Percentiles rank a stretch among this genome's conserved stretches.
Evolutionary conservation across 805 yeast species (phyloP).

Genomic region (Candida bentonensis): DNA sequence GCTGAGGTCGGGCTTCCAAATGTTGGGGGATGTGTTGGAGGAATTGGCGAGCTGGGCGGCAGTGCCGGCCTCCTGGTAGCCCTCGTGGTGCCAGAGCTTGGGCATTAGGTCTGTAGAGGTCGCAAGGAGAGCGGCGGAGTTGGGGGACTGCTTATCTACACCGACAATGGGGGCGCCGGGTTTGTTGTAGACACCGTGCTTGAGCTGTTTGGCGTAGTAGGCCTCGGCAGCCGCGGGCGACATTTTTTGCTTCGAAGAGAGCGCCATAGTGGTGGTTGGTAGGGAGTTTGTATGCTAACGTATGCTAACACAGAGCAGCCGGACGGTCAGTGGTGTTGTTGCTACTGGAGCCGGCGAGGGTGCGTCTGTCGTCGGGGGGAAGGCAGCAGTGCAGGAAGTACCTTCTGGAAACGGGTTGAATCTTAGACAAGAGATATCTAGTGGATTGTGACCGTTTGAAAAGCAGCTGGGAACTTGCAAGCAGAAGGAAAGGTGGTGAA

Average conservation of each 20-base stretch:
- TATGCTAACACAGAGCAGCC: not conserved
- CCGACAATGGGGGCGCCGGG: constrained; percentile 27
- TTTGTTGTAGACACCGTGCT: constrained; percentile 19
- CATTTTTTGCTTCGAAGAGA: constrained; percentile 3
- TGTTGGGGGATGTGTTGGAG: constrained; percentile 19
- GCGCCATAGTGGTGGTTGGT: constrained; percentile 2
- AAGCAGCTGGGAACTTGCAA: too few relatives aligned
- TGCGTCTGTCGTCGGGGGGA: too few relatives aligned
- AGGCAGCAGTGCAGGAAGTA: too few relatives aligned
- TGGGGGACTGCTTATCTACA: constrained; percentile 18
- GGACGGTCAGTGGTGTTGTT: too few relatives aligned
- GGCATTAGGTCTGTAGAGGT: constrained; percentile 14
- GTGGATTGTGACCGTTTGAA: too few relatives aligned
- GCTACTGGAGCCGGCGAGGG: too few relatives aligned
- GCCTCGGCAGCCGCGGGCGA: constrained; percentile 21
- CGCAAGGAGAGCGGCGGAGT: constrained; percentile 22
- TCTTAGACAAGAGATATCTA: too few relatives aligned
- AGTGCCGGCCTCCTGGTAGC: constrained; percentile 17
- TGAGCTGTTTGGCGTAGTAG: constrained; percentile 20
- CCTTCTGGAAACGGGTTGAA: too few relatives aligned
- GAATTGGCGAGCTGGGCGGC: constrained; percentile 24
- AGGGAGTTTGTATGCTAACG: not conserved
- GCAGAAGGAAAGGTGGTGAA: too few relatives aligned
- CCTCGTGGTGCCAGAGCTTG: constrained; percentile 21
- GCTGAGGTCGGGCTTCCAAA: constrained; percentile 29